Percentiles rank a stretch among this genome's conserved stretches.
phyloP scores from a whole-genome alignment of 768 basidiomycete genomes.

The Megacollybia marginata region DNA sequence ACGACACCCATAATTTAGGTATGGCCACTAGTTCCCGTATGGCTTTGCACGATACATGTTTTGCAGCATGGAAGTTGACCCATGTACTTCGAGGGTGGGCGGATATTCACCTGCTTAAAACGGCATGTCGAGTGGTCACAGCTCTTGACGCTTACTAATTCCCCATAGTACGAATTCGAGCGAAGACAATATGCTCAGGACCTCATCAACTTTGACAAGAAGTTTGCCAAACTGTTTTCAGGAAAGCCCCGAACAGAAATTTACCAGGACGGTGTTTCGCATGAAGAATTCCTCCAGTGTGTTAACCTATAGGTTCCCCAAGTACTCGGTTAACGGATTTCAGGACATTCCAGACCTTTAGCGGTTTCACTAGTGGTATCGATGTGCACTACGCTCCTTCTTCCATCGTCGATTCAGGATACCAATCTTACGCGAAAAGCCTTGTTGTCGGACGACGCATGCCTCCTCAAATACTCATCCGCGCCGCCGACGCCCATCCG shows the following conservation, averaged over 20 bases:
- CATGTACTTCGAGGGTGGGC: conserved; percentile 52
- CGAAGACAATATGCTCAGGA: conserved; percentile 64
- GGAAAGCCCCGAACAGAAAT: conserved; percentile 50
- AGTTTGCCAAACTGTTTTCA: conserved; percentile 61
- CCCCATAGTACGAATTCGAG: conserved; percentile 56
- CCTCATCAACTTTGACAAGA: conserved; percentile 63
- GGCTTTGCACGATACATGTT: too few species aligned
- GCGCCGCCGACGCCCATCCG: conserved; percentile 42
- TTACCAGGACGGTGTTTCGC: conserved; percentile 41
- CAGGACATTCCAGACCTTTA: conserved; percentile 45
- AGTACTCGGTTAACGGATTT: not conserved
- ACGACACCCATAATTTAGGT: conserved; percentile 68
- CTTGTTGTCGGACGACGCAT: conserved; percentile 47
- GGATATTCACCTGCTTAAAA: conserved; percentile 37
- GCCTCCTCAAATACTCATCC: conserved; percentile 39
- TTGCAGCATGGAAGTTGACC: conserved; percentile 51
- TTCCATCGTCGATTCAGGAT: conserved; percentile 28
- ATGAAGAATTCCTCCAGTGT: conserved; percentile 43
- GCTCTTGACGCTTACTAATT: not conserved
- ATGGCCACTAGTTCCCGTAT: not conserved
- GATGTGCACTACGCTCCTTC: conserved; percentile 47
- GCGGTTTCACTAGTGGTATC: conserved; percentile 48
- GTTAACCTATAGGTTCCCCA: not conserved
- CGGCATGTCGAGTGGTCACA: conserved; percentile 25
- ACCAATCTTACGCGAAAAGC: conserved; percentile 30